Conservation (phyloP, 805 yeast genomes). For the Yarrowia deformans region DNA sequence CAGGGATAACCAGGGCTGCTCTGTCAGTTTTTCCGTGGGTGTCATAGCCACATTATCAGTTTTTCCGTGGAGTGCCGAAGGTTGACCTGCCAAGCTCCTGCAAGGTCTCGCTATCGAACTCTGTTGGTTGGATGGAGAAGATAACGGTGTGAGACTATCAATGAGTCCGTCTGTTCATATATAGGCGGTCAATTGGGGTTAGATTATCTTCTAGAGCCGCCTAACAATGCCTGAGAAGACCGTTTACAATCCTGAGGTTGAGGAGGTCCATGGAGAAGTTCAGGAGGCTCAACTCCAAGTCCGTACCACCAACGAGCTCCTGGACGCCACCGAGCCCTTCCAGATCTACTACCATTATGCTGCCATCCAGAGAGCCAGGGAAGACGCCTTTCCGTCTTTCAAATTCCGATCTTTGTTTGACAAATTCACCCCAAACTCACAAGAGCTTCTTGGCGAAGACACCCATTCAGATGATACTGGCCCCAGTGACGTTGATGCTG, state of each 20-base stretch:
- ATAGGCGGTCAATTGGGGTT: neutral
- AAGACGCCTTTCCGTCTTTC: conserved; percentile 21
- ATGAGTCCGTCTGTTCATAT: neutral
- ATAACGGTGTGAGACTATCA: conserved; percentile 1
- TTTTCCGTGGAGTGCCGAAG: conserved; percentile 19
- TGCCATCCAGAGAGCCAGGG: conserved; percentile 20
- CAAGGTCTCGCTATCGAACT: conserved; percentile 5
- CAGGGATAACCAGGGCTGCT: too few species aligned
- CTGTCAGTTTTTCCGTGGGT: too few species aligned
- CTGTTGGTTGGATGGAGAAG: neutral
- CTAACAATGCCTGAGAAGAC: neutral
- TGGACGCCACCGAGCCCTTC: conserved; percentile 21
- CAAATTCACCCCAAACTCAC: neutral
- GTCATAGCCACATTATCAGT: too few species aligned
- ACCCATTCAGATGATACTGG: neutral
- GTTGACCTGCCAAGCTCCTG: conserved; percentile 33
- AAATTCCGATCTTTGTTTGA: neutral
- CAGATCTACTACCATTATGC: conserved; percentile 28
- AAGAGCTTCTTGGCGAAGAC: neutral
- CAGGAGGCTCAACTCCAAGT: neutral
- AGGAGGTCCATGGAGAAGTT: conserved; percentile 8
- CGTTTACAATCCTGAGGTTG: neutral
- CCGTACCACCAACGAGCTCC: conserved; percentile 3
- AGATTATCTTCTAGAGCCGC: neutral
- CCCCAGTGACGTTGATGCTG: conserved; percentile 3